These are phyloP conservation scores for Clitocybe nebularis DNA, from an alignment of 1,284 basidiomycete species.

Conservation along the genomic window DNA sequence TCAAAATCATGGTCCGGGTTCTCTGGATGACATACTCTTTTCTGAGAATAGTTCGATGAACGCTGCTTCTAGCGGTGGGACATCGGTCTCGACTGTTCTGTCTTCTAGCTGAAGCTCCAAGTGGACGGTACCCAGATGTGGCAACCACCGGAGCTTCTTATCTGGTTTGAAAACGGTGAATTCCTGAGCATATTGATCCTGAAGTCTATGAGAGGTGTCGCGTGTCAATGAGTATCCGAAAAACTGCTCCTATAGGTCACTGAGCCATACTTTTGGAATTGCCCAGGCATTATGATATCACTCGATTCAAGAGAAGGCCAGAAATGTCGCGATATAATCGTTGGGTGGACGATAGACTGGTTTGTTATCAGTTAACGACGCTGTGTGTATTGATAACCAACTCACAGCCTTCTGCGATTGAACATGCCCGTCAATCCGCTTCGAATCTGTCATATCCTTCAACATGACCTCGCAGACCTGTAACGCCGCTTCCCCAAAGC, in stretches of 20 bases:
- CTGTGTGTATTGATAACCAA: slow-evolving; percentile 10
- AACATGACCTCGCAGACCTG: slow-evolving; percentile 97
- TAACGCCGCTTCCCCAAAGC: slow-evolving; percentile 87
- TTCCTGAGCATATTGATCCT: slow-evolving; percentile 71
- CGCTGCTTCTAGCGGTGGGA: slow-evolving; percentile 84
- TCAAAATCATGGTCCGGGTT: not conserved
- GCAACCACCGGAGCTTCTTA: slow-evolving; percentile 83
- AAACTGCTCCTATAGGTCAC: not conserved
- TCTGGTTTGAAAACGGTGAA: slow-evolving; percentile 85
- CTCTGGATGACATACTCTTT: slow-evolving; percentile 40
- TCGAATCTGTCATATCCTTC: slow-evolving; percentile 91
- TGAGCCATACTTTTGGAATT: slow-evolving; percentile 65
- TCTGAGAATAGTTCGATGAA: slow-evolving; percentile 83
- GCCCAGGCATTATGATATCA: slow-evolving; percentile 76
- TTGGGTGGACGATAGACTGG: slow-evolving; percentile 75
- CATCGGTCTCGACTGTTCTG: slow-evolving; percentile 70
- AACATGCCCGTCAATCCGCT: slow-evolving; percentile 79
- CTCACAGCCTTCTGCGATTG: slow-evolving; percentile 68
- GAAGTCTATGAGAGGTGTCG: slow-evolving; percentile 44
- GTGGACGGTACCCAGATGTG: slow-evolving; percentile 79
- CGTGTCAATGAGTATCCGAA: no score
- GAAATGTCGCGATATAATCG: slow-evolving; percentile 88
- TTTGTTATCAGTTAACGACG: not conserved
- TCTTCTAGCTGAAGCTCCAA: slow-evolving; percentile 81
- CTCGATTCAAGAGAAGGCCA: slow-evolving; percentile 83